phyloP scores from a whole-genome alignment of 2,329 filamentous ascomycete genomes.

The Verticillium zaregamsianum region DNA sequence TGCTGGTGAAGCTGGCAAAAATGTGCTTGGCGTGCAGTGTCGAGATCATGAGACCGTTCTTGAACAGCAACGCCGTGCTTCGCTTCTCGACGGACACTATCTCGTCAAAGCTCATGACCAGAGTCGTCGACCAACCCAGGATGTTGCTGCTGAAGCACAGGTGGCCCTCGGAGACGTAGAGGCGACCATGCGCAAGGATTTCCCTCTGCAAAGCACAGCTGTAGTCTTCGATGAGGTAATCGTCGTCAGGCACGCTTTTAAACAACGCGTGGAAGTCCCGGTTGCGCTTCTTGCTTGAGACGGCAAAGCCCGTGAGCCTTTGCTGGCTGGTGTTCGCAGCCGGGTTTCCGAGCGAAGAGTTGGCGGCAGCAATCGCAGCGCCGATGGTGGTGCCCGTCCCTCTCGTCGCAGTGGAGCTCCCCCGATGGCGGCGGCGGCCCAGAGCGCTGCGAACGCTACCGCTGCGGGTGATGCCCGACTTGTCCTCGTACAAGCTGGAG shows the following conservation, averaged over 20 bases:
- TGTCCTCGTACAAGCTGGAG: constrained; percentile 62
- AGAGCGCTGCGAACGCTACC: constrained; percentile 64
- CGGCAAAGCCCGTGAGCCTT: constrained; percentile 89
- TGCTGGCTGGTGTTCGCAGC: constrained; percentile 59
- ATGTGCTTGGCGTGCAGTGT: constrained; percentile 93
- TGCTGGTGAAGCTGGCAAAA: constrained; percentile 90
- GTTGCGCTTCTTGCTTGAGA: constrained; percentile 94
- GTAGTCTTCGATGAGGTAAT: constrained; percentile 97
- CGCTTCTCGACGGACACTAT: constrained; percentile 96
- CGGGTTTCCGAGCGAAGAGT: constrained; percentile 64
- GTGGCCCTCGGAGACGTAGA: constrained; percentile 96
- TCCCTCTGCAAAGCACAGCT: constrained; percentile 94
- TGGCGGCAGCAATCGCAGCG: constrained; percentile 67
- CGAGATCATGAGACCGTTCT: constrained; percentile 95
- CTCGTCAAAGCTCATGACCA: constrained; percentile 98
- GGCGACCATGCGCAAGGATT: constrained; percentile 85
- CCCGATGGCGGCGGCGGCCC: constrained; percentile 60
- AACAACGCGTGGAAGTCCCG: constrained; percentile 91
- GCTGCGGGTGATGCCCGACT: constrained; percentile 54
- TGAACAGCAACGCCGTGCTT: constrained; percentile 91
- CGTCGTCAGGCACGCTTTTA: constrained; percentile 94
- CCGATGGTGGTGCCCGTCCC: constrained; percentile 63
- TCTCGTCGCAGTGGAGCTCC: constrained; percentile 70
- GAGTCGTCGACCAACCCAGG: constrained; percentile 92
- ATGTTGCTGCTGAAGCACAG: constrained; percentile 99